Percentiles rank a stretch among this genome's conserved stretches.
phyloP scores from a whole-genome alignment of 192 early-diverging fungal species.

The Chytriomyces sp. region DNA sequence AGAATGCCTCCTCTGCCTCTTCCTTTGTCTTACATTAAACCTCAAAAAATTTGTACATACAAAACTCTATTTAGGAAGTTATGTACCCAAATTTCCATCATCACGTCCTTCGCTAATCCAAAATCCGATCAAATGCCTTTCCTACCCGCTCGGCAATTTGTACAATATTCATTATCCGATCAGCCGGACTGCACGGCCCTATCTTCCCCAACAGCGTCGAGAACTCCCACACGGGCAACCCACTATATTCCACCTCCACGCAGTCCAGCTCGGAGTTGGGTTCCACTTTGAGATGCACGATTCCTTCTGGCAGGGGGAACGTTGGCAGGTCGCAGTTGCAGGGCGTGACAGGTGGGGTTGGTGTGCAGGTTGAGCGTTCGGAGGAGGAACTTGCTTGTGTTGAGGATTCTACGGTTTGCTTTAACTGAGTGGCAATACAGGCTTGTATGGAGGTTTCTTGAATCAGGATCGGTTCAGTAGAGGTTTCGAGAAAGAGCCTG shows the following conservation, averaged over 20 bases:
- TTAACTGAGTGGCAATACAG: too few species aligned
- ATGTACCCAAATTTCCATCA: not conserved
- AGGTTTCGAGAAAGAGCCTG: too few species aligned
- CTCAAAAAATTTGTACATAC: not conserved
- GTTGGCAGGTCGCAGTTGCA: not conserved
- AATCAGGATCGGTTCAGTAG: too few species aligned
- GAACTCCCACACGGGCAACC: constrained; percentile 1
- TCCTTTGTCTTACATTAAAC: not conserved
- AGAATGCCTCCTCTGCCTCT: too few species aligned
- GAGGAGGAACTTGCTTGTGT: too few species aligned
- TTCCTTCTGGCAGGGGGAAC: not conserved
- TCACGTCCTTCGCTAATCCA: not conserved
- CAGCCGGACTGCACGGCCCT: not conserved
- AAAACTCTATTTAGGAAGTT: not conserved
- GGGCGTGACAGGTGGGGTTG: not conserved
- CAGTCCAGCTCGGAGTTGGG: constrained; percentile 2
- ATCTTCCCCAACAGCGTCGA: not conserved
- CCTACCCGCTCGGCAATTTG: not conserved
- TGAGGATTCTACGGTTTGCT: too few species aligned
- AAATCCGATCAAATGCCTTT: not conserved
- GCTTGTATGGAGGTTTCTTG: too few species aligned
- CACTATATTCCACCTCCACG: not conserved
- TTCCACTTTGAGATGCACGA: constrained; percentile 4
- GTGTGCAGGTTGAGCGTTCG: too few species aligned
- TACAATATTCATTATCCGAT: not conserved